Evolutionary conservation across 1,139 yeast genomes (phyloP).

Genomic region (Yamadazyma oceani): DNA sequence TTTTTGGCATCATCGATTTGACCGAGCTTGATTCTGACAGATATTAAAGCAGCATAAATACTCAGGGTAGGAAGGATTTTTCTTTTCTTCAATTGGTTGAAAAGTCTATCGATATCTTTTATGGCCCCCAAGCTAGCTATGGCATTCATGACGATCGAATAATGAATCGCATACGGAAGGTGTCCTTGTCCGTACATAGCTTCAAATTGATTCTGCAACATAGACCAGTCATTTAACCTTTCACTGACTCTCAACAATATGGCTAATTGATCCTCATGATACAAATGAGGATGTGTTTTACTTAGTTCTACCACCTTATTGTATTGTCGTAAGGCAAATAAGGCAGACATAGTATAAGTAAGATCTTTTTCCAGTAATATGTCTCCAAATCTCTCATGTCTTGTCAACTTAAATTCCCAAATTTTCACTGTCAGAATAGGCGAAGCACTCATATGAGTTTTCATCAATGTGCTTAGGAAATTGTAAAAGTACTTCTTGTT

Average conservation of each 20-base stretch:
- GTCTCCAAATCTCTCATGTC: slow-evolving; percentile 5
- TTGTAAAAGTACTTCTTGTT: slow-evolving; percentile 13
- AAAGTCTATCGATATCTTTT: slow-evolving; percentile 53
- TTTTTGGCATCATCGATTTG: slow-evolving; percentile 42
- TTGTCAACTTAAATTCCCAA: slow-evolving; percentile 27
- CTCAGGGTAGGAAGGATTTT: slow-evolving; percentile 48
- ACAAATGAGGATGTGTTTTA: slow-evolving; percentile 23
- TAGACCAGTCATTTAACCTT: slow-evolving; percentile 53
- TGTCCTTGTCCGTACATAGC: slow-evolving; percentile 57
- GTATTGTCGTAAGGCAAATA: slow-evolving; percentile 22
- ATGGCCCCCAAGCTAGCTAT: slow-evolving; percentile 58
- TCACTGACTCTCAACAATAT: slow-evolving; percentile 51
- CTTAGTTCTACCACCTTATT: slow-evolving; percentile 28
- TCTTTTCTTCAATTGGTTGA: slow-evolving; percentile 46
- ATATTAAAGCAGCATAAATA: slow-evolving; percentile 51
- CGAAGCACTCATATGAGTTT: slow-evolving; percentile 14
- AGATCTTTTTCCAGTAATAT: slow-evolving; percentile 24
- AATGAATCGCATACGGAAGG: slow-evolving; percentile 58
- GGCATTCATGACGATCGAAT: slow-evolving; percentile 63
- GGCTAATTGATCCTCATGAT: slow-evolving; percentile 42
- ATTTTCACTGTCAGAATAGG: slow-evolving; percentile 23
- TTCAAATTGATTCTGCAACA: slow-evolving; percentile 63
- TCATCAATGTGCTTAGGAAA: slow-evolving; percentile 27
- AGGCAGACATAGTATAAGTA: slow-evolving; percentile 31
- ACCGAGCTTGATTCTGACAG: slow-evolving; percentile 37